Percentiles rank a stretch among this genome's conserved stretches.
phyloP scores from a whole-genome alignment of 1,284 basidiomycete species.

The Ustilago shanxiensis region DNA sequence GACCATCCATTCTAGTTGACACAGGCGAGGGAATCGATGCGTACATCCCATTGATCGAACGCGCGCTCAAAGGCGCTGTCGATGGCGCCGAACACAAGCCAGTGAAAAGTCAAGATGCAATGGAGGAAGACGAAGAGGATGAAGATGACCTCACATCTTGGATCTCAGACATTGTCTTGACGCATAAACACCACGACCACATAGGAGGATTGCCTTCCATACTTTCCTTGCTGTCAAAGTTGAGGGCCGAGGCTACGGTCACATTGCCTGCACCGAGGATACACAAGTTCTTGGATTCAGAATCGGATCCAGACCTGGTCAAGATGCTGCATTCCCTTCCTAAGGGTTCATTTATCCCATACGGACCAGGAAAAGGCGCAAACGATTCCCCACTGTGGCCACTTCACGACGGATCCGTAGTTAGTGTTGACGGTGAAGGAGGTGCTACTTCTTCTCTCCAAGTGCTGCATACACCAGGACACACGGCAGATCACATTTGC shows the following conservation, averaged over 20 bases:
- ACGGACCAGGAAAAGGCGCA: constrained; percentile 11
- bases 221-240: constrained; percentile 76
- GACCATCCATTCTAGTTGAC: constrained; percentile 82
- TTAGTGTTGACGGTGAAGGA: constrained; percentile 14
- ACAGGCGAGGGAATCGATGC: constrained; percentile 83
- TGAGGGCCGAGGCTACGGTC: constrained; percentile 52
- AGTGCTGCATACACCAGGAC: constrained; percentile 88
- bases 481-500: constrained; percentile 87
- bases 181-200: constrained; percentile 92
- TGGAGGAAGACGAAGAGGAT: constrained; percentile 37
- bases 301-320: constrained; percentile 79
- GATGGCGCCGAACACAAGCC: constrained; percentile 5
- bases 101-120: constrained; percentile 16
- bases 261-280: constrained; percentile 70
- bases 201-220: constrained; percentile 81
- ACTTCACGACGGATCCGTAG: constrained; percentile 40
- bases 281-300: constrained; percentile 71
- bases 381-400: constrained; percentile 31
- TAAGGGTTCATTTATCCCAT: constrained; percentile 82
- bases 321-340: constrained; percentile 83
- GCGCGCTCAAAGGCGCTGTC: constrained; percentile 72
- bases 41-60: constrained; percentile 79
- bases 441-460: constrained; percentile 64
- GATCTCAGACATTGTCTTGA: constrained; percentile 80
- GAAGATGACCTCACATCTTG: constrained; percentile 48